Percentiles rank a stretch among this genome's conserved stretches.
These are phyloP conservation scores for Halenospora varia DNA, from an alignment of 495 filamentous ascomycete genomes.

Conservation along the genomic window DNA sequence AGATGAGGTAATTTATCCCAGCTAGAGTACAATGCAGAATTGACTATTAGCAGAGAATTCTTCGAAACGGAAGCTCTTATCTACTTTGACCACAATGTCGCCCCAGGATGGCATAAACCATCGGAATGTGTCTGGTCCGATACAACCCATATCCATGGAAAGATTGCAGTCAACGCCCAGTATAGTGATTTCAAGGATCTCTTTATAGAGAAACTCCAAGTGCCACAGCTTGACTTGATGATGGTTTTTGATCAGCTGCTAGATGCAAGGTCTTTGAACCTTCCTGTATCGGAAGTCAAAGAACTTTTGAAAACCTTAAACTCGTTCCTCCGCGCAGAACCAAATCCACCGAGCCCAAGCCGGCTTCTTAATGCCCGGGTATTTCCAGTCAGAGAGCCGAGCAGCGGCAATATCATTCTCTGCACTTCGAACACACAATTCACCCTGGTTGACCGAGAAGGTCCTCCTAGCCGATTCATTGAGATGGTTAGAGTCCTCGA, in stretches of 20 bases:
- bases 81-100: constrained; percentile 17
- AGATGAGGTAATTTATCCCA: not conserved
- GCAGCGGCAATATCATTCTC: not conserved
- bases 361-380: not conserved
- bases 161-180: constrained; percentile 27
- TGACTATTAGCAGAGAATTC: constrained; percentile 14
- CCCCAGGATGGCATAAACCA: constrained; percentile 27
- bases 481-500: not conserved
- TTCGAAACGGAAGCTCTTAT: constrained; percentile 30
- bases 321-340: not conserved
- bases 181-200: constrained; percentile 34
- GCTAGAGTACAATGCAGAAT: constrained; percentile 11
- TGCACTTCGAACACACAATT: not conserved
- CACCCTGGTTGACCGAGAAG: not conserved
- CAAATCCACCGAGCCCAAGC: not conserved
- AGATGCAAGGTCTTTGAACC: constrained; percentile 22
- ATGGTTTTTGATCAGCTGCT: constrained; percentile 34
- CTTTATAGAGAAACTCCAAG: constrained; percentile 33
- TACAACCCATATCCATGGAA: constrained; percentile 32
- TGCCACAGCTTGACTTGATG: constrained; percentile 27
- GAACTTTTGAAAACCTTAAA: not conserved
- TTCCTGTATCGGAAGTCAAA: constrained; percentile 32
- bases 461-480: not conserved
- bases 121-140: constrained; percentile 39
- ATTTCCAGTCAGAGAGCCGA: constrained; percentile 11